A percentile compares a stretch with the other conserved stretches of the same genome.
These are phyloP conservation scores for Neurospora sp. DNA, from an alignment of 495 filamentous ascomycete genomes.

Conservation along the genomic window DNA sequence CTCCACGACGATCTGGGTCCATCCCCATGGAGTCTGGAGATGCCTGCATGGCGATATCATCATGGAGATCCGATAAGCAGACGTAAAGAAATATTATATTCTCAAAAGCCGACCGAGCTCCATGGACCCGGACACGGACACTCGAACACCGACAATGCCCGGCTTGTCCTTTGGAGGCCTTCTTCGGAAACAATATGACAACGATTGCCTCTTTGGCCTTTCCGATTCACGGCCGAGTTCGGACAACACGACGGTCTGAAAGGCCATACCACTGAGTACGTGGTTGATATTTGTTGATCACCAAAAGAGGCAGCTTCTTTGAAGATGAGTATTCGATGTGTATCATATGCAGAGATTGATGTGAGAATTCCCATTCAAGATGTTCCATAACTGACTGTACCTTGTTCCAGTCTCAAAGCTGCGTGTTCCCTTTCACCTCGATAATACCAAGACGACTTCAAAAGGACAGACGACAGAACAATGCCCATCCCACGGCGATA, in stretches of 20 bases:
- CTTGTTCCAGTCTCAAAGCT: neutral
- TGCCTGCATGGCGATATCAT: neutral
- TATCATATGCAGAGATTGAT: neutral
- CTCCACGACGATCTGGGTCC: neutral
- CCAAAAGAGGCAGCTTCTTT: neutral
- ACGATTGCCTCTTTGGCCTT: neutral
- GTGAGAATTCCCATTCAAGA: neutral
- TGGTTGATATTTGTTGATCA: neutral
- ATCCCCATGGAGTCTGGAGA: neutral
- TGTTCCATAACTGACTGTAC: neutral
- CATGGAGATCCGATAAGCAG: neutral
- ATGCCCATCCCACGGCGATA: neutral
- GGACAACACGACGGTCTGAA: neutral
- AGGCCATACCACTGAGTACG: neutral
- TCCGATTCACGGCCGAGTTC: neutral
- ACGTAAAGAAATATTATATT: neutral
- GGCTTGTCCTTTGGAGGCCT: neutral
- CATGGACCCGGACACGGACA: neutral
- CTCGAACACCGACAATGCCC: neutral
- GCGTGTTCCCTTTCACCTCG: neutral
- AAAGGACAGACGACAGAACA: neutral
- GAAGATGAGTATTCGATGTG: neutral
- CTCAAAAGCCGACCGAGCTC: neutral
- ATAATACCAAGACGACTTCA: neutral
- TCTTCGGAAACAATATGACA: neutral